Conservation (phyloP, 129 eudicot species). For the Escallonia herrerae region DNA sequence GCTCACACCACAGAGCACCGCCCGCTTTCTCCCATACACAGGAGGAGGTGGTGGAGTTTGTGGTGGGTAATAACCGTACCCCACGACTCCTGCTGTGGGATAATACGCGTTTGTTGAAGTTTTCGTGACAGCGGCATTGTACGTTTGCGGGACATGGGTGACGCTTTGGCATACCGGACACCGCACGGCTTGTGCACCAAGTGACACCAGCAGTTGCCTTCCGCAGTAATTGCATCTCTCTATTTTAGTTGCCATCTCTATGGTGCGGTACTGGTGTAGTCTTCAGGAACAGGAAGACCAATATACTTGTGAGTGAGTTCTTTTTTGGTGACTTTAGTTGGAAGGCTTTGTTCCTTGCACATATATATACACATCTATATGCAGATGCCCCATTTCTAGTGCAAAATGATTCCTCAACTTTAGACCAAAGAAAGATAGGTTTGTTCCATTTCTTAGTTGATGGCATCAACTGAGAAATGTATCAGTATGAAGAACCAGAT, state of each 20-base stretch:
- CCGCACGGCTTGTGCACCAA: slow-evolving; percentile 24
- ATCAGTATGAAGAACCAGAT: slow-evolving; percentile 7
- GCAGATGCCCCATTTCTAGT: no score
- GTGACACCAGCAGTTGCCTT: slow-evolving; percentile 25
- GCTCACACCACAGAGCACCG: slow-evolving; percentile 61
- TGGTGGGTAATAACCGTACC: slow-evolving; percentile 13
- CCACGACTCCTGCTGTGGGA: no score
- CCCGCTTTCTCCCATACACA: slow-evolving; percentile 49
- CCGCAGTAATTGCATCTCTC: slow-evolving; percentile 44
- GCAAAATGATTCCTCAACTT: no score
- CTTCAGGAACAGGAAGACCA: background rate
- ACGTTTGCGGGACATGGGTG: slow-evolving; percentile 9
- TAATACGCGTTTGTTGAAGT: no score
- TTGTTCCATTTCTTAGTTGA: background rate
- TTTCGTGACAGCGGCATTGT: background rate
- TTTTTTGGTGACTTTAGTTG: slow-evolving; percentile 11
- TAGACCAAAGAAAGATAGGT: background rate
- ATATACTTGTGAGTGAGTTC: background rate
- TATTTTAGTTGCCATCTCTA: slow-evolving; percentile 36
- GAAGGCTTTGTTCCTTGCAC: slow-evolving; percentile 1
- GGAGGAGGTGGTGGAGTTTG: slow-evolving; percentile 5
- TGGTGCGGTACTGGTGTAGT: background rate
- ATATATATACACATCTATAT: no score
- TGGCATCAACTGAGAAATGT: background rate
- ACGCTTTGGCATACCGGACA: slow-evolving; percentile 40